phyloP scores from a whole-genome alignment of 805 yeast species.

The Limtongia smithiae region DNA sequence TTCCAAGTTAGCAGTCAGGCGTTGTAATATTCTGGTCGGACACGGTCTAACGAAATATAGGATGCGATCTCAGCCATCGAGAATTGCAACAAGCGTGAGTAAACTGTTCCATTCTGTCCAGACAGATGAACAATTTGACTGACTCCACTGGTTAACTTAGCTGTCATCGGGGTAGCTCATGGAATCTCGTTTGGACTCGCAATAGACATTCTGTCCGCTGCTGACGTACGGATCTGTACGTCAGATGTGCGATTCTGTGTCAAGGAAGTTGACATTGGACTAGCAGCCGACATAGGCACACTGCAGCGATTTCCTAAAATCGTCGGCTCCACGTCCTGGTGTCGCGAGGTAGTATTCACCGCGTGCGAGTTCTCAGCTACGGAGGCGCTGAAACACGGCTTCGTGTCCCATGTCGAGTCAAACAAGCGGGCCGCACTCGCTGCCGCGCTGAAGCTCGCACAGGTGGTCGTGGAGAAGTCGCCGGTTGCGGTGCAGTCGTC shows the following conservation, averaged over 20 bases:
- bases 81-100: conserved; percentile 28
- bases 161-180: conserved; percentile 65
- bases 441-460: conserved; percentile 50
- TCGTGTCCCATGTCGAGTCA: conserved; percentile 48
- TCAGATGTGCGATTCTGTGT: conserved; percentile 54
- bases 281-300: conserved; percentile 77
- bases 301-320: conserved; percentile 61
- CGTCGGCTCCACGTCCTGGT: conserved; percentile 53
- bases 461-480: conserved; percentile 45
- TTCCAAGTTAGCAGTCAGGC: conserved; percentile 55
- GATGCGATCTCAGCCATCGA: conserved; percentile 18
- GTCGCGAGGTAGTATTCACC: conserved; percentile 59
- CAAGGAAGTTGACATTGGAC: conserved; percentile 68
- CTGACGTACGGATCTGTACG: conserved; percentile 55
- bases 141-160: conserved; percentile 11
- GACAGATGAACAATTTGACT: not conserved
- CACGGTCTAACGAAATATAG: not conserved
- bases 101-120: not conserved
- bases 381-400: conserved; percentile 57
- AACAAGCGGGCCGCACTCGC: conserved; percentile 49
- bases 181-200: conserved; percentile 67
- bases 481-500: conserved; percentile 65
- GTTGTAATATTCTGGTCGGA: conserved; percentile 24
- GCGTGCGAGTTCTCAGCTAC: conserved; percentile 53
- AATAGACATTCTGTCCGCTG: conserved; percentile 59